A percentile compares a stretch with the other conserved stretches of the same genome.
Evolutionary conservation across 73 alveolate species (phyloP).

Genomic region (Durusdinium trenchii): DNA sequence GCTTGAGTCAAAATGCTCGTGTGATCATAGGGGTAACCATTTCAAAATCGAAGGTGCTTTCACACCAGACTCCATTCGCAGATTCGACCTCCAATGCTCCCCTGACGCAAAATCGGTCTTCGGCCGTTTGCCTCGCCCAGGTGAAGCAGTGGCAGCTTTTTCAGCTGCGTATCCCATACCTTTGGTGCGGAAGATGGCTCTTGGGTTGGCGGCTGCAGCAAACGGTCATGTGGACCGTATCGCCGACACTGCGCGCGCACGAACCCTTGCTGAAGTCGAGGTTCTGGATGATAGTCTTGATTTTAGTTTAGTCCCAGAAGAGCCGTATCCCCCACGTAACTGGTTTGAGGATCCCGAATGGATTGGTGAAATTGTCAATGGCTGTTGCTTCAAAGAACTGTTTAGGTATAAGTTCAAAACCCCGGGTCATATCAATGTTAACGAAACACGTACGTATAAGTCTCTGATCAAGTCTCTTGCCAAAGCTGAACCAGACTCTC

Average conservation of each 20-base stretch:
- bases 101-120: not conserved
- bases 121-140: not conserved
- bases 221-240: not conserved
- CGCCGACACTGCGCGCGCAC: not conserved
- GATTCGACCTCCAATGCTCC: not conserved
- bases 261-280: not conserved
- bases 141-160: not conserved
- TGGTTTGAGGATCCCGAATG: constrained; percentile 35
- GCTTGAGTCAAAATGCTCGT: not conserved
- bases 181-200: not conserved
- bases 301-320: not conserved
- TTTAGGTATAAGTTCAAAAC: not conserved
- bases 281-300: no score
- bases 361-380: not conserved
- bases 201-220: not conserved
- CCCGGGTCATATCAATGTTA: not conserved
- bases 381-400: not conserved
- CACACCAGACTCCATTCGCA: not conserved
- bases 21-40: not conserved
- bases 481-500: not conserved
- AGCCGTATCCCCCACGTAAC: not conserved
- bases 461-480: not conserved
- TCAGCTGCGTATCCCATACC: not conserved
- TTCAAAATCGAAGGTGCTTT: not conserved
- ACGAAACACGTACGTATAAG: no score